phyloP scores from a whole-genome alignment of 257 asterid genomes.

The Cruciata laevipes region DNA sequence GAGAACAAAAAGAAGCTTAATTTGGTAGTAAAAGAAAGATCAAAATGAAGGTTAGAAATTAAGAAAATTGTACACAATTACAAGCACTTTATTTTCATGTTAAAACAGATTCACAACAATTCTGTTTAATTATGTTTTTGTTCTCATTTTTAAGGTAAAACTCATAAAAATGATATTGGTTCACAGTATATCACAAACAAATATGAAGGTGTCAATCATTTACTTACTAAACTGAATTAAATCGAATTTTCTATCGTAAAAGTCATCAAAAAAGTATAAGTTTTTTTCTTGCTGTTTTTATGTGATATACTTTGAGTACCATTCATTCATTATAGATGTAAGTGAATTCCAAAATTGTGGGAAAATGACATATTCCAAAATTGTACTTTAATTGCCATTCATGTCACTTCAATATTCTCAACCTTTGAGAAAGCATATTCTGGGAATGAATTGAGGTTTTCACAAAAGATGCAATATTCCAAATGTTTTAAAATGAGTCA shows the following conservation, averaged over 20 bases:
- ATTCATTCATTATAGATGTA: too few species aligned
- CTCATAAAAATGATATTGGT: too few species aligned
- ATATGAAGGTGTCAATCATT: too few species aligned
- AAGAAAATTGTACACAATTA: conserved; percentile 9
- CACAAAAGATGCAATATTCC: neutral
- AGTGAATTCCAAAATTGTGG: too few species aligned
- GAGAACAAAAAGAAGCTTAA: conserved; percentile 15
- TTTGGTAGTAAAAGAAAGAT: conserved; percentile 30
- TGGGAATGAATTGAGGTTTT: neutral
- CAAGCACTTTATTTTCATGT: neutral
- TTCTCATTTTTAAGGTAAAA: too few species aligned
- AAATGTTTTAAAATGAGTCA: neutral
- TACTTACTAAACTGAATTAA: too few species aligned
- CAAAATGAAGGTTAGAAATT: conserved; percentile 9
- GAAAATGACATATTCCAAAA: neutral
- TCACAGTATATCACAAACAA: too few species aligned
- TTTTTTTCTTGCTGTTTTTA: too few species aligned
- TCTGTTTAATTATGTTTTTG: too few species aligned
- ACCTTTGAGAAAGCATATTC: neutral
- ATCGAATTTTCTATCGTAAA: too few species aligned
- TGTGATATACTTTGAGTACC: too few species aligned
- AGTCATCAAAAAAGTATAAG: too few species aligned
- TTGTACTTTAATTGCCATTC: neutral
- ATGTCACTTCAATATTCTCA: neutral
- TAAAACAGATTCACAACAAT: neutral